Percentiles rank a stretch among this genome's conserved stretches.
Evolutionary conservation across 768 basidiomycete species (phyloP).

Genomic region (Lanmaoa rubissima): DNA sequence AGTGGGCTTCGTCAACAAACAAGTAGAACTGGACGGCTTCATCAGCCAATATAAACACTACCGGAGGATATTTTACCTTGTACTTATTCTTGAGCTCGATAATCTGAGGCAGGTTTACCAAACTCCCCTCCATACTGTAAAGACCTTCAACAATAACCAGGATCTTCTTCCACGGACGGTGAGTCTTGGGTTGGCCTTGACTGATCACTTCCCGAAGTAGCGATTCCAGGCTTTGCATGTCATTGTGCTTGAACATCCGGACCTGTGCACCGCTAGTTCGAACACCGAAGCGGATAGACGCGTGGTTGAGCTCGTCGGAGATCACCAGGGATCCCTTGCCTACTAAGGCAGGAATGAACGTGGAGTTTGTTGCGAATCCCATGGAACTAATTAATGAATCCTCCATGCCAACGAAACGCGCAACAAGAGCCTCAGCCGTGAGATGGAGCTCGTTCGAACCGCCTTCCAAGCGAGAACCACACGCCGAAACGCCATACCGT

Average conservation of each 20-base stretch:
- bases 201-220: slow-evolving; percentile 88
- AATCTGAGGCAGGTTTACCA: slow-evolving; percentile 80
- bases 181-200: slow-evolving; percentile 96
- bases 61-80: slow-evolving; percentile 59
- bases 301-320: slow-evolving; percentile 96
- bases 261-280: slow-evolving; percentile 86
- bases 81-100: slow-evolving; percentile 89
- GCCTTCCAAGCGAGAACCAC: slow-evolving; percentile 76
- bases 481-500: slow-evolving; percentile 77
- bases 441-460: slow-evolving; percentile 86
- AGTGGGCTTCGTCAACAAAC: slow-evolving; percentile 96
- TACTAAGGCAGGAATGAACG: slow-evolving; percentile 88
- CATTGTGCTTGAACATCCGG: slow-evolving; percentile 95
- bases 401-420: slow-evolving; percentile 87
- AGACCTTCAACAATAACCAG: slow-evolving; percentile 91
- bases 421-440: slow-evolving; percentile 81
- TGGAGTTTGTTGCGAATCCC: slow-evolving; percentile 97
- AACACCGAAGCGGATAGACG: slow-evolving; percentile 91
- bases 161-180: slow-evolving; percentile 99
- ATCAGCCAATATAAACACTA: neutral
- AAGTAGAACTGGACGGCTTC: slow-evolving; percentile 73
- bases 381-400: slow-evolving; percentile 89
- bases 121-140: slow-evolving; percentile 98
- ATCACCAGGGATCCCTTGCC: slow-evolving; percentile 91
- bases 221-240: slow-evolving; percentile 79